These are phyloP conservation scores for Apostasia shenzhenica DNA, from an alignment of 106 monocot genomes.

Conservation along the genomic window DNA sequence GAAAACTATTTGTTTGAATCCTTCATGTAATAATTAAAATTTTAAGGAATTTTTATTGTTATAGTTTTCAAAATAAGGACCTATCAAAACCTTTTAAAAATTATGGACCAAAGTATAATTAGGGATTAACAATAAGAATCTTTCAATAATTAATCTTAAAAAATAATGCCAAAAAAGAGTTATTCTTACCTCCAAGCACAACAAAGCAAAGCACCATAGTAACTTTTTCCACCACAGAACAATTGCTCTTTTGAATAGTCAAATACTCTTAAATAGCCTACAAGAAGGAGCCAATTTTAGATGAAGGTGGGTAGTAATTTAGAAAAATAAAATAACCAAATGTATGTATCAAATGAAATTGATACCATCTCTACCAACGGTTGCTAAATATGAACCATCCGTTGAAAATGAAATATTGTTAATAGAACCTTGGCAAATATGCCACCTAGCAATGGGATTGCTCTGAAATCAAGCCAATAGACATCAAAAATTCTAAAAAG, in stretches of 20 bases:
- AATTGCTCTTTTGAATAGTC: constrained; percentile 79
- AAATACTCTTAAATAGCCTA: constrained; percentile 96
- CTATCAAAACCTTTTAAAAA: too few relatives aligned
- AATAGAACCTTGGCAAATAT: constrained; percentile 93
- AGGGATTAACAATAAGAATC: too few relatives aligned
- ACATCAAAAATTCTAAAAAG: neutral
- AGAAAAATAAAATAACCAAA: neutral
- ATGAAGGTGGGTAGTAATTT: neutral
- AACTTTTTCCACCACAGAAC: constrained; percentile 93
- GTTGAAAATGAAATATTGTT: constrained; percentile 84
- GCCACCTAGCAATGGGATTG: constrained; percentile 93
- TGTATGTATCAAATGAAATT: neutral
- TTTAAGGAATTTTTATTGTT: too few relatives aligned
- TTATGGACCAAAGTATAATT: too few relatives aligned
- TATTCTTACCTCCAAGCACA: constrained; percentile 89
- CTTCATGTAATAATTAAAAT: too few relatives aligned
- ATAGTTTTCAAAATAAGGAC: too few relatives aligned
- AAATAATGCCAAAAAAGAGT: too few relatives aligned
- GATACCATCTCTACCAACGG: constrained; percentile 94
- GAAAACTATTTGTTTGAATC: too few relatives aligned
- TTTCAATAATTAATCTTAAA: too few relatives aligned
- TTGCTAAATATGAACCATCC: constrained; percentile 75
- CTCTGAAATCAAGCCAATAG: constrained; percentile 40
- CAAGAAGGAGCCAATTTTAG: neutral
- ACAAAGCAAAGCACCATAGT: constrained; percentile 92